Evolutionary conservation across 352 stramenopile species (phyloP).

Genomic region (Blastocystis sp.): DNA sequence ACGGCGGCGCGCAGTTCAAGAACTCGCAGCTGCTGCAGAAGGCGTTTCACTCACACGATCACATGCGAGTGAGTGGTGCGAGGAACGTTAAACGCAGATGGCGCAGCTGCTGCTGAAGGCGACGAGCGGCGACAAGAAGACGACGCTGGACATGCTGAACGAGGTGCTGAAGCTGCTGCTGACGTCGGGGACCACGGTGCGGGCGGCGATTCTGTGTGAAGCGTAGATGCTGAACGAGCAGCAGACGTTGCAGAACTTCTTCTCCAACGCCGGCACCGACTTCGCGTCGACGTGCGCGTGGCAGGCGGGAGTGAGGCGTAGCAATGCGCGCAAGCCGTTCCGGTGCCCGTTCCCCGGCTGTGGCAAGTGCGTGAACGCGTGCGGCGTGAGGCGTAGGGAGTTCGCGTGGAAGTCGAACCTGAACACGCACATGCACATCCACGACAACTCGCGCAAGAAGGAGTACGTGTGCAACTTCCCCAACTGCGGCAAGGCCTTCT

Average conservation of each 20-base stretch:
- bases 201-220: not conserved
- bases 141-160: conserved; percentile 25
- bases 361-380: not conserved
- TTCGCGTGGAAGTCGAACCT: conserved; percentile 60
- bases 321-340: not conserved
- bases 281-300: not conserved
- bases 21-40: conserved; percentile 31
- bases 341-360: not conserved
- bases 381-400: not conserved
- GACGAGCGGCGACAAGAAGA: conserved; percentile 1
- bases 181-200: not conserved
- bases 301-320: not conserved
- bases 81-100: not conserved
- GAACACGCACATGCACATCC: conserved; percentile 55
- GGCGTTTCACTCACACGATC: conserved; percentile 28
- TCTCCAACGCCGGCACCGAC: not conserved
- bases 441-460: conserved; percentile 44
- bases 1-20: not conserved
- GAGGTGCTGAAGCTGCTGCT: conserved; percentile 14
- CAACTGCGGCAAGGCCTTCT: conserved; percentile 60
- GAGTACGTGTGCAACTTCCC: conserved; percentile 50
- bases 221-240: conserved; percentile 26
- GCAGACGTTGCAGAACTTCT: conserved; percentile 1
- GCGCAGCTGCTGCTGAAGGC: conserved; percentile 47
- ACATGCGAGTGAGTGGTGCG: not conserved